Evolutionary conservation across 371 early-diverging fungal genomes (phyloP).

Genomic region (Mortierella sp.): DNA sequence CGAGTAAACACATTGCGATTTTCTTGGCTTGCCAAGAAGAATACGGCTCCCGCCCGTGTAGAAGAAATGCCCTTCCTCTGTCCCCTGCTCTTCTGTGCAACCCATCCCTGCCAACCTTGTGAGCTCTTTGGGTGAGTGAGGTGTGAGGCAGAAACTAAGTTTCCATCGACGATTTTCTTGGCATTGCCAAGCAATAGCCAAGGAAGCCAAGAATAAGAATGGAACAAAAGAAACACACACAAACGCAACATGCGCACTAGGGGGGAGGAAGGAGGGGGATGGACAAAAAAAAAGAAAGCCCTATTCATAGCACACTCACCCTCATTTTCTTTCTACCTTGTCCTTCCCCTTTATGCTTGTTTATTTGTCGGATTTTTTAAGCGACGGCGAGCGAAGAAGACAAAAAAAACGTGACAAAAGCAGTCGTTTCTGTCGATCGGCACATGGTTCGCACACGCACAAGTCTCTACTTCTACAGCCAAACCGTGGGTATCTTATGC

Average conservation of each 20-base stretch:
- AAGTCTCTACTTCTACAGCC: neutral
- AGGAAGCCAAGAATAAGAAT: neutral
- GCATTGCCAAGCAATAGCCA: constrained; percentile 7
- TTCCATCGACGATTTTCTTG: constrained; percentile 3
- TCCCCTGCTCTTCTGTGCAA: neutral
- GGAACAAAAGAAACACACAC: neutral
- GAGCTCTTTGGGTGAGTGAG: neutral
- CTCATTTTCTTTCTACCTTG: neutral
- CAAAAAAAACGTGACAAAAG: neutral
- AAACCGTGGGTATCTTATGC: constrained; percentile 2
- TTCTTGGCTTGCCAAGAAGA: constrained; percentile 5
- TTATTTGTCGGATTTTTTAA: too few relatives aligned
- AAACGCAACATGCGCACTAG: neutral
- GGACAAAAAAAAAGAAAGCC: neutral
- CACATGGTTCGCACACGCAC: too few relatives aligned
- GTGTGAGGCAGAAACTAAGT: neutral
- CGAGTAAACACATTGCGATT: neutral
- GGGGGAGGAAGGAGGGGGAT: neutral
- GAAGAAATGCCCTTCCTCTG: neutral
- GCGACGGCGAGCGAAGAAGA: neutral
- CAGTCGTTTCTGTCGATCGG: neutral
- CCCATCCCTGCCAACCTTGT: neutral
- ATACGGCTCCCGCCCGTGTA: neutral
- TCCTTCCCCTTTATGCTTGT: neutral
- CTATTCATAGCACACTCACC: neutral